Evolutionary conservation across 805 yeast genomes (phyloP).

Genomic region (Cyberlindnera mycetangii): DNA sequence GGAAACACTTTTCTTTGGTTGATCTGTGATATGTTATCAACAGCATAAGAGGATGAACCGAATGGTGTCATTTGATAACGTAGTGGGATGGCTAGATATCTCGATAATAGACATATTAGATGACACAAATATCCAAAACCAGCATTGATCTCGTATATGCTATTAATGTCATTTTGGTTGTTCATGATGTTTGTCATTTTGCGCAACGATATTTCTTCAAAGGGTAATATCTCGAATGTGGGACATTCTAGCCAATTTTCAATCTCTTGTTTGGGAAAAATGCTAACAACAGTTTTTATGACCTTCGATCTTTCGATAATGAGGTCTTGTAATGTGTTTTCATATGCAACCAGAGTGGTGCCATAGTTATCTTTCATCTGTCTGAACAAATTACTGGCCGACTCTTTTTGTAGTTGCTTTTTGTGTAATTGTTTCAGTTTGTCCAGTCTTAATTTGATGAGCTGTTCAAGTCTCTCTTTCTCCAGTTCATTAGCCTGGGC

Average conservation of each 20-base stretch:
- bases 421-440: conserved; percentile 12
- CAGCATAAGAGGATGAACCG: conserved; percentile 39
- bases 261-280: conserved; percentile 33
- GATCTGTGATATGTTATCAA: conserved; percentile 35
- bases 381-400: neutral
- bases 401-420: neutral
- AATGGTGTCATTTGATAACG: conserved; percentile 37
- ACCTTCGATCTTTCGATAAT: conserved; percentile 21
- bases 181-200: conserved; percentile 15
- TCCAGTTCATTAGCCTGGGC: neutral
- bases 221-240: conserved; percentile 29
- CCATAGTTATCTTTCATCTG: conserved; percentile 19
- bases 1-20: conserved; percentile 36
- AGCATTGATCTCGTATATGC: conserved; percentile 30
- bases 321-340: conserved; percentile 18
- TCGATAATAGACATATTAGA: conserved; percentile 31
- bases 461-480: conserved; percentile 13
- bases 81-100: conserved; percentile 34
- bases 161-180: conserved; percentile 11
- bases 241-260: conserved; percentile 19
- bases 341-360: conserved; percentile 12
- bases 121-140: conserved; percentile 36
- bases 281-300: conserved; percentile 22
- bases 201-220: conserved; percentile 15
- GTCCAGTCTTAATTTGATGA: conserved; percentile 9